Base-by-base conservation (phyloP, 1,284 basidiomycete genomes). In the Exobasidium rhododendri region DNA sequence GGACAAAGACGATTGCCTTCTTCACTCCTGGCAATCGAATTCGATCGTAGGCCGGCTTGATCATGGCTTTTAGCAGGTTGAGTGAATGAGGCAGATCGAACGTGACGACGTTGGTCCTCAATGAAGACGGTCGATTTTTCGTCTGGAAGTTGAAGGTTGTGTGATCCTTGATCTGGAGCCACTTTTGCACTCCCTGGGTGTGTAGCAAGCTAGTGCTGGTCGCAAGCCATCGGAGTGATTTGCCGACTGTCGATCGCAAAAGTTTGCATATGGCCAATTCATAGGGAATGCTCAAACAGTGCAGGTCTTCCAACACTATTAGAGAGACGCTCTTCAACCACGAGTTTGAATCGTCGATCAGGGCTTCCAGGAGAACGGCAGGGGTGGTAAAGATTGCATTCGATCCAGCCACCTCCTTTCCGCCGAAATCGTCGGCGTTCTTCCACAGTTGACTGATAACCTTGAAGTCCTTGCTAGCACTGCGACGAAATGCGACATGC, bases 51-150 rank as follows among this genome's bases (percentile, higher is more conserved):
- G 89, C 87, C 3, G 96, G 93, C 79, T 94, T 96, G 53, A 89
- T 85, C 89, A 98, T 96, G 1, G 88, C 85, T 74, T 94, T 94
- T 81, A 94, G 89, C 29, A 97, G 83, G 0, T 90, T 88, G 0
- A 88, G 85, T 3, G 92, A 94, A 74, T 94, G 88, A 0, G 92
- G 86, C 58, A 93, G 88, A 29, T 88, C 89, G 81, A 97, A 97
- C 0, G 90, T 85, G 65, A 90, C 88, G 24, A 88, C 85, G 14
- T 84, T 84, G 11, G 87, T 85, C 3, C 83, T 82, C 20, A 98
- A 83, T 0, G 91, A 85, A 67, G 92, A 89, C 59, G 93, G 90
- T 32, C 93, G 87, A 72, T 93, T 89, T 46, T 84, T 85, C 0
- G 93, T 90, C 11, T 85, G 83, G 83, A 98, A 97, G 73, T 86